phyloP scores from a whole-genome alignment of 2,329 filamentous ascomycete genomes.

The Simplicillium sp. region DNA sequence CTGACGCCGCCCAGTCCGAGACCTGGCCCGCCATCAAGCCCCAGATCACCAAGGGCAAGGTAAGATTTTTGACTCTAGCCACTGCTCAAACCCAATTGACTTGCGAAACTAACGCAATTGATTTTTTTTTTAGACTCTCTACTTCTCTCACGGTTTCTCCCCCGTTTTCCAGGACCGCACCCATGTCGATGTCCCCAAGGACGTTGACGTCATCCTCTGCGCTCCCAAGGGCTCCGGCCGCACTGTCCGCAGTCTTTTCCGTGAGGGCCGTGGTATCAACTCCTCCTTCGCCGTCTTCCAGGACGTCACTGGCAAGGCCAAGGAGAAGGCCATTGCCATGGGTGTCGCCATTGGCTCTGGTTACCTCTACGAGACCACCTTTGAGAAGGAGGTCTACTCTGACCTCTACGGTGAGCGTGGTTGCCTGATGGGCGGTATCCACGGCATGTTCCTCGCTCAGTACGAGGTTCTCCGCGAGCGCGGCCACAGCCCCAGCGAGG shows the following conservation, averaged over 20 bases:
- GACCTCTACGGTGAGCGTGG: slow-evolving; percentile 99
- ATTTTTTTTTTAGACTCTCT: slow-evolving; percentile 64
- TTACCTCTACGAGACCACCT: slow-evolving; percentile 99
- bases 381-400: slow-evolving; percentile 99
- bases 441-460: slow-evolving; percentile 99
- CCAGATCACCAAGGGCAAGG: slow-evolving; percentile 97
- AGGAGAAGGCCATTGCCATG: slow-evolving; percentile 95
- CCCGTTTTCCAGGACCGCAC: slow-evolving; percentile 99
- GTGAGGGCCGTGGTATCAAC: slow-evolving; percentile 99
- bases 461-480: slow-evolving; percentile 99
- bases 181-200: slow-evolving; percentile 91
- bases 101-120: not conserved
- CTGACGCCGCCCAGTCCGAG: slow-evolving; percentile 95
- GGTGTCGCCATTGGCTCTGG: slow-evolving; percentile 95
- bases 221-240: slow-evolving; percentile 98
- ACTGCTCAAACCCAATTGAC: not conserved
- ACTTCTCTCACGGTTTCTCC: slow-evolving; percentile 99
- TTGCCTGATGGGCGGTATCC: slow-evolving; percentile 99
- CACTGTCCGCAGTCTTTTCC: slow-evolving; percentile 97
- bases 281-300: slow-evolving; percentile 97
- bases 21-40: slow-evolving; percentile 98
- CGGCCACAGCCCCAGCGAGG: slow-evolving; percentile 94
- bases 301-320: slow-evolving; percentile 93
- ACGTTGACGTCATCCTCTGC: slow-evolving; percentile 98
- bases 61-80: slow-evolving; percentile 28